Percentiles rank a stretch among this genome's conserved stretches.
These are phyloP conservation scores for Azolla pinnata DNA, from an alignment of 75 land plant species.

Conservation along the genomic window DNA sequence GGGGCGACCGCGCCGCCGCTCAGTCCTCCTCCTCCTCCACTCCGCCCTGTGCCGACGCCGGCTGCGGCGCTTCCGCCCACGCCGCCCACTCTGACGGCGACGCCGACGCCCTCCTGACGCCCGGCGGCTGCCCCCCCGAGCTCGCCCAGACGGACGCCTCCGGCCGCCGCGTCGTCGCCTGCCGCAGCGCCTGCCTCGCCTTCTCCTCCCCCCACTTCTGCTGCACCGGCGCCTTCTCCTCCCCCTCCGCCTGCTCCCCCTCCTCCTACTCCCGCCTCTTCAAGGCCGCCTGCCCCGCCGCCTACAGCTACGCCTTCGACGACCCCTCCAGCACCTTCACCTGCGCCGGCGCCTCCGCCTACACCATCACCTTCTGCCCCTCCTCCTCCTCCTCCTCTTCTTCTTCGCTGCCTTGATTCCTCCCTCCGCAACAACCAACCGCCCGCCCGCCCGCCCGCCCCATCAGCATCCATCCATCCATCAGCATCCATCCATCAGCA, in stretches of 20 bases:
- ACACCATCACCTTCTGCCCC: constrained; percentile 76
- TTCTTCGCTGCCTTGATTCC: too few relatives aligned
- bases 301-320: constrained; percentile 79
- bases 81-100: too few relatives aligned
- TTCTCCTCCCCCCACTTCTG: constrained; percentile 60
- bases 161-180: constrained; percentile 49
- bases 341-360: constrained; percentile 52
- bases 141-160: constrained; percentile 26
- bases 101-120: constrained; percentile 30
- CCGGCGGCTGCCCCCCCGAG: constrained; percentile 44
- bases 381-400: too few relatives aligned
- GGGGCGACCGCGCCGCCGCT: too few relatives aligned
- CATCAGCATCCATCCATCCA: too few relatives aligned
- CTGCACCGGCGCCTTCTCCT: constrained; percentile 53
- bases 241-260: constrained; percentile 47
- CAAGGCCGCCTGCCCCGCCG: constrained; percentile 70
- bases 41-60: too few relatives aligned
- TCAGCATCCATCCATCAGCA: too few relatives aligned
- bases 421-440: too few relatives aligned
- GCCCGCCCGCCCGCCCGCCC: too few relatives aligned
- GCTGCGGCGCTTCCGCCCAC: too few relatives aligned
- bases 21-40: too few relatives aligned
- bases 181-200: constrained; percentile 76
- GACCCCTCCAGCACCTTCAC: constrained; percentile 63
- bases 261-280: constrained; percentile 52